These are phyloP conservation scores for Diaporthe helianthi DNA, from an alignment of 2,329 filamentous ascomycete species.

Conservation along the genomic window DNA sequence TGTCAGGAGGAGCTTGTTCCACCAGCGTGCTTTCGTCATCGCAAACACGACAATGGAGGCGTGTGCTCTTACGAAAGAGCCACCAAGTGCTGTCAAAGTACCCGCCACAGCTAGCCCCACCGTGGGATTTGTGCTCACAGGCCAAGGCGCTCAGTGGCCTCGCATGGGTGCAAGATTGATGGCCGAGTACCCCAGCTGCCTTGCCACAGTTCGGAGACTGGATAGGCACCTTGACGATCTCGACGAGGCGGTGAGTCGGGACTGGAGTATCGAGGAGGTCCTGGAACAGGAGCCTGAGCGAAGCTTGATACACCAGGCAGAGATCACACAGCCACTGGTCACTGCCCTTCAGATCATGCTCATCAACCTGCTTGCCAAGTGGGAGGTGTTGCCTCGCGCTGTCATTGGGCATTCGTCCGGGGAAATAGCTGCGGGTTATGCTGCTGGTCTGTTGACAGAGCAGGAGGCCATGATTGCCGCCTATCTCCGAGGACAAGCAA, in stretches of 20 bases:
- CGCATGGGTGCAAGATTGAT: conserved; percentile 29
- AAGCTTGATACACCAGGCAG: conserved; percentile 38
- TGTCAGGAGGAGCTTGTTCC: background rate
- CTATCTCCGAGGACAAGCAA: conserved; percentile 27
- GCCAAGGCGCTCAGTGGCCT: conserved; percentile 35
- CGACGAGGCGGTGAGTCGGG: conserved; percentile 19
- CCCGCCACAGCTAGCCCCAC: background rate
- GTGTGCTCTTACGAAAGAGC: no score
- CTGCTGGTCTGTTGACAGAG: conserved; percentile 39
- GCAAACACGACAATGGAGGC: no score
- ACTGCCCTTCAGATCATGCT: conserved; percentile 44
- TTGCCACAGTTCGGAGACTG: background rate
- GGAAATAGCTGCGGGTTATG: conserved; percentile 43
- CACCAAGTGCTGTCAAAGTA: background rate
- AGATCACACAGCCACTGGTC: conserved; percentile 35
- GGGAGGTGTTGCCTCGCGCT: conserved; percentile 37
- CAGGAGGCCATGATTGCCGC: conserved; percentile 37
- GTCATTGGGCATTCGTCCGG: conserved; percentile 44
- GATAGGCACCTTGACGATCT: background rate
- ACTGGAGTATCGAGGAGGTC: conserved; percentile 37
- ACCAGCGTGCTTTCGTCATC: background rate
- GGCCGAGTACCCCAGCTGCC: background rate
- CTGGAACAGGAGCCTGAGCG: background rate
- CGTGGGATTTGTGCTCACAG: background rate
- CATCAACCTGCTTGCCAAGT: conserved; percentile 40